Percentiles rank a stretch among this genome's conserved stretches.
phyloP scores from a whole-genome alignment of 495 filamentous ascomycete genomes.

The Schizothecium vesticola region DNA sequence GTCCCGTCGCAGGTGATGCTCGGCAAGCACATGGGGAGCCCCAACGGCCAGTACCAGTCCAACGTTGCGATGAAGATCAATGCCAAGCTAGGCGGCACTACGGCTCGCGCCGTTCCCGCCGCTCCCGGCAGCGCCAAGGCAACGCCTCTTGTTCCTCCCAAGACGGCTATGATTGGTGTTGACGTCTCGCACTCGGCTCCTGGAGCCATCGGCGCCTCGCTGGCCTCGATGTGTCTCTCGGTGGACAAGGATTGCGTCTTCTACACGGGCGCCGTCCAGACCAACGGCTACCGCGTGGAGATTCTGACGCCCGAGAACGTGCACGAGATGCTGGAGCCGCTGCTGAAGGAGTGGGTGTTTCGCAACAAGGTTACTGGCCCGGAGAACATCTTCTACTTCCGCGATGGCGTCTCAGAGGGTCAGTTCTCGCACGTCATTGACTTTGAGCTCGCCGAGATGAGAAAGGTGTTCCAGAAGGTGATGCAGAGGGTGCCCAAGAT shows the following conservation, averaged over 20 bases:
- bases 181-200: slow-evolving; percentile 84
- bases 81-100: slow-evolving; percentile 86
- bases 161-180: slow-evolving; percentile 73
- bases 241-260: slow-evolving; percentile 61
- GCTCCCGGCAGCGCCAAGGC: neutral
- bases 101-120: slow-evolving; percentile 28
- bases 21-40: slow-evolving; percentile 53
- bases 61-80: slow-evolving; percentile 95
- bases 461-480: slow-evolving; percentile 45
- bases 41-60: slow-evolving; percentile 69
- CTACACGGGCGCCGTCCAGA: slow-evolving; percentile 70
- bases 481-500: slow-evolving; percentile 28
- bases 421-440: slow-evolving; percentile 72
- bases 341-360: slow-evolving; percentile 58
- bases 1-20: slow-evolving; percentile 70
- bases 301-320: slow-evolving; percentile 64
- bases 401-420: slow-evolving; percentile 86
- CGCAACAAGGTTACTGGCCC: slow-evolving; percentile 49
- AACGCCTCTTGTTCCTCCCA: neutral
- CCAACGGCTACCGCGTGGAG: slow-evolving; percentile 72
- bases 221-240: slow-evolving; percentile 83
- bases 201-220: slow-evolving; percentile 58
- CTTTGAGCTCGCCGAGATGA: slow-evolving; percentile 68
- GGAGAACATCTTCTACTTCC: slow-evolving; percentile 78
- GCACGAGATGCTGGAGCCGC: slow-evolving; percentile 52